A percentile compares a stretch with the other conserved stretches of the same genome.
phyloP scores from a whole-genome alignment of 2,329 filamentous ascomycete species.

The Trichophyton schoenleinii region DNA sequence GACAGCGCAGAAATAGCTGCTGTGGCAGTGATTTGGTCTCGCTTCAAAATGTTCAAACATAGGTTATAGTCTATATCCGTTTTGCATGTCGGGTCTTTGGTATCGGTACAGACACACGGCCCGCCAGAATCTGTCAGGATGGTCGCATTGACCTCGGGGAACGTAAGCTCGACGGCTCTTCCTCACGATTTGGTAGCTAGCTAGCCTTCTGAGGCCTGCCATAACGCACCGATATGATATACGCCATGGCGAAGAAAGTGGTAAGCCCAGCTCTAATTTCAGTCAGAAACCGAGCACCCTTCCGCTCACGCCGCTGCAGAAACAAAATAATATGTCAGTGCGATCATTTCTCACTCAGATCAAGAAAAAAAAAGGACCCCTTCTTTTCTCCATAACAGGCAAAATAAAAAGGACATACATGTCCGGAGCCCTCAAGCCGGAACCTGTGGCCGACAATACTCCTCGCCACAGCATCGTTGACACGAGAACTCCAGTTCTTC shows the following conservation, averaged over 20 bases:
- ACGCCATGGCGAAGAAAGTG: slow-evolving; percentile 70
- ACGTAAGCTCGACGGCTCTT: background rate
- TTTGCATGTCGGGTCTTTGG: slow-evolving; percentile 37
- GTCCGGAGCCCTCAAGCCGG: slow-evolving; percentile 66
- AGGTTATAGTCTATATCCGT: slow-evolving; percentile 34
- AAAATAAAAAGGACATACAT: slow-evolving; percentile 41
- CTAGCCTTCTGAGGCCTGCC: background rate
- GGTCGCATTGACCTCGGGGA: slow-evolving; percentile 44
- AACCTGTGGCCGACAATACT: slow-evolving; percentile 61
- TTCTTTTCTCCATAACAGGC: slow-evolving; percentile 17
- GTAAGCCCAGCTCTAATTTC: slow-evolving; percentile 73
- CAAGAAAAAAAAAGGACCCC: background rate
- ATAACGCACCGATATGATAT: slow-evolving; percentile 60
- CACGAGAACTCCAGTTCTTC: slow-evolving; percentile 34
- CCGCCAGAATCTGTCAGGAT: slow-evolving; percentile 62
- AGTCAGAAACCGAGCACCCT: slow-evolving; percentile 66
- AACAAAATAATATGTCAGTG: background rate
- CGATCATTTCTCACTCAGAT: slow-evolving; percentile 6
- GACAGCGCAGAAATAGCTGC: slow-evolving; percentile 69
- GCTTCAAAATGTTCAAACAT: slow-evolving; percentile 48
- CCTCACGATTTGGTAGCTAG: background rate
- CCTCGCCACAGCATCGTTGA: slow-evolving; percentile 49
- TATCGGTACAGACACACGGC: slow-evolving; percentile 57
- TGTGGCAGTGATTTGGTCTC: slow-evolving; percentile 72
- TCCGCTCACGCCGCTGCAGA: slow-evolving; percentile 52